A percentile compares a stretch with the other conserved stretches of the same genome.
Evolutionary conservation across 2,329 filamentous ascomycete genomes (phyloP).

Genomic region (Aspergillus tanneri): DNA sequence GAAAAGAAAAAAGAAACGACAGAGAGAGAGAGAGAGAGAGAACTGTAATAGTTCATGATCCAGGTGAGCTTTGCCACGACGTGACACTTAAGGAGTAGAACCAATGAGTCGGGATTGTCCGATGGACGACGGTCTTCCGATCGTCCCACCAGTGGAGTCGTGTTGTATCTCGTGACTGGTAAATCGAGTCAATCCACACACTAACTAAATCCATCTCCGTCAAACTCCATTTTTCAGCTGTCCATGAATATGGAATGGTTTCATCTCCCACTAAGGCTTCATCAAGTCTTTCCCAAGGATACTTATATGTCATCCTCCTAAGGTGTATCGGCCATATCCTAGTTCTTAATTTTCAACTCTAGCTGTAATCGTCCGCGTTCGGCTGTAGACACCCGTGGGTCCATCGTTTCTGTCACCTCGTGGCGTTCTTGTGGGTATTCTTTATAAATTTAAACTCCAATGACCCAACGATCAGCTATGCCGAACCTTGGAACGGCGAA

Average conservation of each 20-base stretch:
- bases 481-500: conserved; percentile 12
- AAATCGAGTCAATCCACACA: conserved; percentile 16
- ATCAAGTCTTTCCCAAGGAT: too few relatives aligned
- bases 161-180: conserved; percentile 9
- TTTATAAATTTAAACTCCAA: conserved; percentile 14
- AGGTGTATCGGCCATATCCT: too few relatives aligned
- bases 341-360: not conserved
- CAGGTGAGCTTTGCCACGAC: not conserved
- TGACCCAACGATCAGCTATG: conserved; percentile 15
- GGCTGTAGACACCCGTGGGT: conserved; percentile 11
- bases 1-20: too few relatives aligned
- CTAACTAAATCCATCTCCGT: conserved; percentile 7
- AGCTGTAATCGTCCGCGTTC: not conserved
- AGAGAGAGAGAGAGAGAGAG: too few relatives aligned
- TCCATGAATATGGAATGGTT: not conserved
- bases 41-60: not conserved
- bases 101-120: conserved; percentile 15
- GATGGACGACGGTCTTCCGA: conserved; percentile 16
- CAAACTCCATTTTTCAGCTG: conserved; percentile 14
- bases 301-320: too few relatives aligned
- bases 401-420: conserved; percentile 14
- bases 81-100: conserved; percentile 6
- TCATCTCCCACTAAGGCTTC: too few relatives aligned
- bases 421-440: conserved; percentile 15
- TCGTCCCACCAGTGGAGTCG: conserved; percentile 17